Evolutionary conservation across 345 rosid species (phyloP), one percentile per base, ranked within the genome.

Genomic region (Streptanthus diversifolius): DNA sequence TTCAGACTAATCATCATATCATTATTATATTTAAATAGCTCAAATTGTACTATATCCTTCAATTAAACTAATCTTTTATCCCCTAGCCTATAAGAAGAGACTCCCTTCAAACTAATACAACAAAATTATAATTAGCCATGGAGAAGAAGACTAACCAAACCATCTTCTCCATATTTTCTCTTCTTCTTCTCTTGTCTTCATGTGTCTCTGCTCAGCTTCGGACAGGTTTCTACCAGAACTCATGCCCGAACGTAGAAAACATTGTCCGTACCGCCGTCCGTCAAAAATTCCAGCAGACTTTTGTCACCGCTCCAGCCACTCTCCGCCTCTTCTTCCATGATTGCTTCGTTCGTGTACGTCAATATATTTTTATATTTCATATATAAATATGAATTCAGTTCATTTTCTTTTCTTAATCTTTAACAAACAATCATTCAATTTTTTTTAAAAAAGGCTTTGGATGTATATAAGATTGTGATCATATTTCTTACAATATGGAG

Each of bases 291-390:
- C 78, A 73, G 37, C 81, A 78, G 66, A 78, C 81, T 39, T 78
- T 78, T 18, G 78, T 78, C 54, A 73, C 81, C 3, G 78, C 81
- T 52, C 81, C 81, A 13, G 81, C 71, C 39, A 78, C 81, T 60
- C 78, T 78, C 53, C 81, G 81, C n/a, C 74, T 78, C 53, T 78
- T 78, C 49, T 78, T 78, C 74, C 81, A 78, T 33, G 81, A 78
- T 24, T 78, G 81, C 56, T 78, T 78, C 24, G 81, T 78, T 67
- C 75, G 45, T 4, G 81, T 78, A 77, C 36, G 77, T 52, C 55
- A 19, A n/a, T 40, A 13, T n/a, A n/a, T n/a, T n/a, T 37, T 11
- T 0, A 48, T 19, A 9, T 48, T 2, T 1, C n/a, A 39, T 47
- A n/a, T 1, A 17, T 44, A 40, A 29, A 30, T 10, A 33, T 27